phyloP scores from a whole-genome alignment of 331 rosid genomes.

The Erythrophleum ivorense region DNA sequence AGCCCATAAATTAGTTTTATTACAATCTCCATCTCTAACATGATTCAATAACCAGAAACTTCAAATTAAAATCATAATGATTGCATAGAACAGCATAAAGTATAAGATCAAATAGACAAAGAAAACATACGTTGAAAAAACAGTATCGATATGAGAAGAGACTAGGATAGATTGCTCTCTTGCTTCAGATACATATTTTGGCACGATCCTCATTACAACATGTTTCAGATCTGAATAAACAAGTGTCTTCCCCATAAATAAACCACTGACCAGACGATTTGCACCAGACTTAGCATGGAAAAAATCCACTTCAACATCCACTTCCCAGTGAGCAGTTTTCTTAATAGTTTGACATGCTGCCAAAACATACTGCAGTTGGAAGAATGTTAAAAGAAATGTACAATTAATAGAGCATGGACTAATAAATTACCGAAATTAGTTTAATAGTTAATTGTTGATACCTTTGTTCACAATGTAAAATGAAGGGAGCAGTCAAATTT shows the following conservation, averaged over 20 bases:
- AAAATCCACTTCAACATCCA: constrained; percentile 90
- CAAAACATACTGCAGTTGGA: constrained; percentile 76
- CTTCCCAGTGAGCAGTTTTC: constrained; percentile 95
- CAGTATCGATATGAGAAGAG: constrained; percentile 95
- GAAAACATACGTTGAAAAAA: constrained; percentile 86
- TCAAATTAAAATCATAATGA: constrained; percentile 4
- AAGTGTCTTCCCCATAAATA: constrained; percentile 80
- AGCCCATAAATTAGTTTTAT: not conserved
- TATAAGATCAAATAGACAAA: constrained; percentile 37
- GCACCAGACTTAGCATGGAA: constrained; percentile 77
- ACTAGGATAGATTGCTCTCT: constrained; percentile 81
- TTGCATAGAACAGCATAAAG: constrained; percentile 24
- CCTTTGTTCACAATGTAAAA: constrained; percentile 14
- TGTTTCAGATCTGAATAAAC: constrained; percentile 85
- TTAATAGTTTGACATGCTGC: constrained; percentile 64
- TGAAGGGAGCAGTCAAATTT: constrained; percentile 2
- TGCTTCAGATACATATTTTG: constrained; percentile 76
- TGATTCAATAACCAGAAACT: not conserved
- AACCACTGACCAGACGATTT: constrained; percentile 64
- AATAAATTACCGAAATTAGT: constrained; percentile 33
- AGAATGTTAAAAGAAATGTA: constrained; percentile 31
- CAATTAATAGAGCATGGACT: constrained; percentile 11
- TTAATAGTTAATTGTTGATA: constrained; percentile 15
- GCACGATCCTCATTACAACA: constrained; percentile 71
- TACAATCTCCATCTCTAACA: not conserved